Evolutionary conservation across 1,284 basidiomycete genomes (phyloP), one percentile per base, ranked within the genome.

Genomic region (Coriolopsis trogii): DNA sequence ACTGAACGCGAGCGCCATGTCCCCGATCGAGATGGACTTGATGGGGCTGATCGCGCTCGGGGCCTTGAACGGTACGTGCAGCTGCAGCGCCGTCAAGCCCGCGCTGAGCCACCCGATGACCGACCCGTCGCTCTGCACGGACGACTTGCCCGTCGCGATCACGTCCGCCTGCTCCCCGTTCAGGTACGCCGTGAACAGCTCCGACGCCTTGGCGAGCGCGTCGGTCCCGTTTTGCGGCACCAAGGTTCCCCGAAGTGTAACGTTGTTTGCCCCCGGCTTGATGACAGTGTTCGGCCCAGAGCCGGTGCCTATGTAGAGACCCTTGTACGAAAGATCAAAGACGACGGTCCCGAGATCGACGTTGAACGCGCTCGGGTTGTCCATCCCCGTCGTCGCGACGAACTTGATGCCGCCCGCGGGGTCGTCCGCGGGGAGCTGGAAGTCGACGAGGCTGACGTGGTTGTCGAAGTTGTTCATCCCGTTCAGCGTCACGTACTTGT

Each of bases 111-210:
- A 91, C 13, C 80, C 80, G 52, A 91, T 79, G 15, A 45, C 41
- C 31, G 70, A 63, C 12, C 80, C 78, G 61, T 82, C 86, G 46
- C 66, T 59, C 63, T 81, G 87, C n/a, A 75, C 66, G 20, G 77
- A 81, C 26, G 79, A 87, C 61, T 66, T 67, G 30, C 89, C 89
- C 4, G 69, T 72, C 2, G 87, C 89, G 51, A 82, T 62, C 30
- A 90, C 84, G 4, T 73, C 75, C 2, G 85, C 81, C 8, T 66
- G 68, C 31, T 84, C 79, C 18, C 84, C 78, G 62, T 91, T 91
- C 60, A 92, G 73, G 68, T 89, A 91, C 46, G 81, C 79, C 13
- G 87, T 89, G 67, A 92, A 91, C 37, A 92, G 71, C 51, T 80
- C 65, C 2, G 86, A 87, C 44, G 90, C 69, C 15, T 69, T 62